Evolutionary conservation across 1,284 basidiomycete genomes (phyloP).

Genomic region (Ganoderma lingzhi): DNA sequence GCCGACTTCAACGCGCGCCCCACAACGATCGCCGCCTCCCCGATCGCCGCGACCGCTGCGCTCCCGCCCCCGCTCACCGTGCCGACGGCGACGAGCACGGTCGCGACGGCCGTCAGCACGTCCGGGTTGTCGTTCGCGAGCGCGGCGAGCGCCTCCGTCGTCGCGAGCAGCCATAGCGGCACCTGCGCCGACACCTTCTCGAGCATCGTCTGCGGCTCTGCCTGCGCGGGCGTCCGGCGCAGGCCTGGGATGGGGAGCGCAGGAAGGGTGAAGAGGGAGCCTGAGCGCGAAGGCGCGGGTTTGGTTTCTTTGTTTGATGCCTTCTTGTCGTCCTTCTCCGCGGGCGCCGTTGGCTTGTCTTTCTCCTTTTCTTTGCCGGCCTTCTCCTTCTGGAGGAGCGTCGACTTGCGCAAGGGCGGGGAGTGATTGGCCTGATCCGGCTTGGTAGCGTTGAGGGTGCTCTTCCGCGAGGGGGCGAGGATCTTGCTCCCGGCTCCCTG

Average conservation of each 20-base stretch:
- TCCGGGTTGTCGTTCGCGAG: slow-evolving; percentile 73
- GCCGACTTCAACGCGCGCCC: slow-evolving; percentile 30
- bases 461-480: slow-evolving; percentile 15
- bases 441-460: slow-evolving; percentile 17
- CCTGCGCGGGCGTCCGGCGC: slow-evolving; percentile 22
- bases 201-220: slow-evolving; percentile 45
- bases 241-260: slow-evolving; percentile 25
- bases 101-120: slow-evolving; percentile 71
- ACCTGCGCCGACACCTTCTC: slow-evolving; percentile 59
- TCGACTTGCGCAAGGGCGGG: slow-evolving; percentile 15
- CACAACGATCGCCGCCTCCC: slow-evolving; percentile 29
- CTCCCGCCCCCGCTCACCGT: slow-evolving; percentile 57
- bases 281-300: slow-evolving; percentile 11
- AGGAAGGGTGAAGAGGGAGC: slow-evolving; percentile 29
- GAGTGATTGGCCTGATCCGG: slow-evolving; percentile 16
- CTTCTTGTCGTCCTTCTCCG: slow-evolving; percentile 8
- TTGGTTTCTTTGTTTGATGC: slow-evolving; percentile 7
- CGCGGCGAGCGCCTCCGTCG: slow-evolving; percentile 71
- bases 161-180: slow-evolving; percentile 75
- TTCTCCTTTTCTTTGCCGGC: slow-evolving; percentile 8
- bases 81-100: slow-evolving; percentile 76
- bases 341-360: neutral
- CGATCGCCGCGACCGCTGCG: slow-evolving; percentile 28
- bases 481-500: slow-evolving; percentile 15
- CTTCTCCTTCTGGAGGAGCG: slow-evolving; percentile 13